Percentiles rank a stretch among this genome's conserved stretches.
phyloP scores from a whole-genome alignment of 805 yeast species.

The Candida insectorum region DNA sequence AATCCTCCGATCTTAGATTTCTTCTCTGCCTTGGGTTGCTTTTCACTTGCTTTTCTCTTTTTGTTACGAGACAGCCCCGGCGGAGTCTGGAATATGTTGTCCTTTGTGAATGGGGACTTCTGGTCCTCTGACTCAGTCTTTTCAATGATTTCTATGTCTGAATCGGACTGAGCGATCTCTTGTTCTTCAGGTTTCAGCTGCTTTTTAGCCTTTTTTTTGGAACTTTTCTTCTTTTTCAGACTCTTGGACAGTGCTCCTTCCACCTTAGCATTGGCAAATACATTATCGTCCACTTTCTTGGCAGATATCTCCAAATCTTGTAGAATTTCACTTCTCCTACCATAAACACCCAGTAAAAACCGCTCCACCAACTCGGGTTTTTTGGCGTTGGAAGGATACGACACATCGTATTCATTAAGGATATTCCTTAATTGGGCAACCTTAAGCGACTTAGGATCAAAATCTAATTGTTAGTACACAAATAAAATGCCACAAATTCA shows the following conservation, averaged over 20 bases:
- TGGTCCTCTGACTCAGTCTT: constrained; percentile 3
- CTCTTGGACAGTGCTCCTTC: constrained; percentile 2
- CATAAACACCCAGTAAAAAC: too few relatives aligned
- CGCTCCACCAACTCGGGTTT: constrained; percentile 65
- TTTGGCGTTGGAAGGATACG: constrained; percentile 59
- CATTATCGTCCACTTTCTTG: constrained; percentile 5
- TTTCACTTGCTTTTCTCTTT: background rate
- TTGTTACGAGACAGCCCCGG: background rate
- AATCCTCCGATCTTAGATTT: constrained; percentile 4
- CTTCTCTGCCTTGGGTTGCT: constrained; percentile 1
- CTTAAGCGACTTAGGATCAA: constrained; percentile 62
- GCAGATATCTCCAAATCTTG: constrained; percentile 17
- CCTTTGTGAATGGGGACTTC: constrained; percentile 23
- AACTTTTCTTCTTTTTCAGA: background rate
- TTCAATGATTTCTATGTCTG: background rate
- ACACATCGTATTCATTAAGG: constrained; percentile 59
- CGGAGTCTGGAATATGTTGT: constrained; percentile 36
- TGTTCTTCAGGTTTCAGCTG: constrained; percentile 3
- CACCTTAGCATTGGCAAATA: constrained; percentile 3
- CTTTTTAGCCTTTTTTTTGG: constrained; percentile 1
- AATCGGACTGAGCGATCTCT: too few relatives aligned
- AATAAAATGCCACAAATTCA: constrained; percentile 4
- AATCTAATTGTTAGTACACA: constrained; percentile 33
- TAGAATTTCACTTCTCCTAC: too few relatives aligned
- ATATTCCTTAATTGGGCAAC: constrained; percentile 70